Percentiles rank a stretch among this genome's conserved stretches.
These are phyloP conservation scores for Candida smagusa DNA, from an alignment of 1,139 yeast genomes.

Conservation along the genomic window DNA sequence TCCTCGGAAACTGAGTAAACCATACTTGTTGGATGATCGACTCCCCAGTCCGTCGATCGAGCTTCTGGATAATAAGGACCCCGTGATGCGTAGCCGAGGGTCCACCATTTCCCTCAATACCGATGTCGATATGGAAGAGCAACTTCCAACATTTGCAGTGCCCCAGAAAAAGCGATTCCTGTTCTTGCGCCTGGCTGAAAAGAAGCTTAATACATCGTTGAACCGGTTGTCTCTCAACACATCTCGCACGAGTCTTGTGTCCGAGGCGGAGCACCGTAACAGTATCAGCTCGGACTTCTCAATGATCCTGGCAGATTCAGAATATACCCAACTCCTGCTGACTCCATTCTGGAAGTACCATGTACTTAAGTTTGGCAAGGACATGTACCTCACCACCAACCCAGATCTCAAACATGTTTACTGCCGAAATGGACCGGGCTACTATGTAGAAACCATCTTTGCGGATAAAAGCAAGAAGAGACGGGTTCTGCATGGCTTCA, in stretches of 20 bases:
- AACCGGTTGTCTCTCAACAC: too few relatives aligned
- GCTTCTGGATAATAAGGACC: conserved; percentile 2
- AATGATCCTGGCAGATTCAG: conserved; percentile 10
- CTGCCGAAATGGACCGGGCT: conserved; percentile 58
- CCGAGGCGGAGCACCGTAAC: conserved; percentile 1
- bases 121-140: too few relatives aligned
- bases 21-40: conserved; percentile 10
- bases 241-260: too few relatives aligned
- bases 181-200: conserved; percentile 7
- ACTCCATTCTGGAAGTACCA: conserved; percentile 62
- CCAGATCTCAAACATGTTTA: conserved; percentile 54
- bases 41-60: conserved; percentile 16
- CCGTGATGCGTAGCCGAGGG: too few relatives aligned
- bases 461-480: conserved; percentile 12
- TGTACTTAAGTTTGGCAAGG: conserved; percentile 45
- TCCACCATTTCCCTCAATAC: too few relatives aligned
- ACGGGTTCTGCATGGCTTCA: conserved; percentile 22
- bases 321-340: conserved; percentile 6
- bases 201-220: too few relatives aligned
- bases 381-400: conserved; percentile 55
- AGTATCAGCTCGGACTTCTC: conserved; percentile 11
- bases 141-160: not conserved
- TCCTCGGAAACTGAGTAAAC: conserved; percentile 3
- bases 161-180: conserved; percentile 13
- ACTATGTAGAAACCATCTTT: conserved; percentile 40